Base-by-base conservation (phyloP, 305 asterid genomes). In the Fraxinus floribunda region DNA sequence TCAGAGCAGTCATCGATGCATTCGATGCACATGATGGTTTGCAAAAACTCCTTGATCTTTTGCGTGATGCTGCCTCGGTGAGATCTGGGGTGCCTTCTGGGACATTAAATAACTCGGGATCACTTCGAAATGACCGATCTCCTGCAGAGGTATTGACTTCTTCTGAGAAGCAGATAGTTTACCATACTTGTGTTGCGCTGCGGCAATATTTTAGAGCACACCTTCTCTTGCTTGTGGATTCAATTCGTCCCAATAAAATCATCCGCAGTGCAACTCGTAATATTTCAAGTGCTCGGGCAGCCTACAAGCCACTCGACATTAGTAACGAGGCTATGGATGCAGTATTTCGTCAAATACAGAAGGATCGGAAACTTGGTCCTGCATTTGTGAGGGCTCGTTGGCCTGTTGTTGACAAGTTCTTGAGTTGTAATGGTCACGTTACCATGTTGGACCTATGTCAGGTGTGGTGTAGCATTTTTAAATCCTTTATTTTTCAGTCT, bases 401-500 rank as follows among this genome's bases (percentile, higher is more conserved):
- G 99, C 90, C 91, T 7, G 98, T 91, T 15, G 98, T 92, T 86
- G 98, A 95, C 86, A 93, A 89, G 85, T 95, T 97, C 86, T 85
- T 95, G 79, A 75, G 82, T 85, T 92, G 89, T 39, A 97, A 93
- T 86, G 99, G 99, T 38, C 98, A 95, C 84, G 89, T 88, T 82
- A 97, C 94, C 81, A 91, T 97, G 99, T 91, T 97, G 92, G 99
- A 97, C 87, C 86, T 93, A 88, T 97, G 98, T 89, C 99, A 97
- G 99, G 99, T 97, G 64, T 79, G 90, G 76, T 76, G 38, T 76
- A 13, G 75, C 74, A 64, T 78, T 76, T 78, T 75, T 76, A 11
- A 68, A 29, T 57, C 77, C 26, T 74, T 81, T 80, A 75, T 30
- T 83, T 81, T 46, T 15, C 41, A 64, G 46, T 74, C 78, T 52